Base-by-base conservation (phyloP, 129 eudicot species). In the Glebionis coronaria region DNA sequence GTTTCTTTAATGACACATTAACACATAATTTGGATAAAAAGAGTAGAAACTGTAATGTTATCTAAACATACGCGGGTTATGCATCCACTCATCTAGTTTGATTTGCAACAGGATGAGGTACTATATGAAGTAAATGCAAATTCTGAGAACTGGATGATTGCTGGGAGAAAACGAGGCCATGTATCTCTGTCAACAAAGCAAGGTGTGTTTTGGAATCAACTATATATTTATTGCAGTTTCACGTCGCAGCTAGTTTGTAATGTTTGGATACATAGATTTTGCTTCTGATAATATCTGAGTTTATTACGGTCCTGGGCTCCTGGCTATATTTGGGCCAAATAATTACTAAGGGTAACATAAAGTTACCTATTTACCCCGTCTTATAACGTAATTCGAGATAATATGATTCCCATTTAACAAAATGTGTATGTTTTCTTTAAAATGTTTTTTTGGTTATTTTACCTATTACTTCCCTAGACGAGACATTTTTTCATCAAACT, bases 81-180 rank as follows among this genome's bases (percentile, higher is more conserved):
- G 2, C 42, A 35, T 35, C 10, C 2, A 2, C 42, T 35, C 42
- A 35, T 35, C 42, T 35, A 35, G 42, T 35, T 58, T 50, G 21
- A 67, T 35, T 51, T 74, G 66, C 63, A 60, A 49, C 73, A 86
- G 91, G 90, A 86, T 55, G 92, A 93, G 70, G 86, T 94, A 35
- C 68, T 87, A 49, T 94, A 94, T 71, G 99, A 94, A 83, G 87
- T 94, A 38, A 81, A 78, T 74, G 97, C 93, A 38, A 93, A 82
- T 81, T 61, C 93, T 27, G 99, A 94, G 70, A 85, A 94, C 73
- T 94, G 99, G 99, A 94, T 94, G 99, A 90, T 94, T 75, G 99
- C 99, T 62, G 97, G 99, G 44, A 86, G 99, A 84, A 93, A 94
- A 78, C 81, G 93, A 35, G 97, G 95, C 44, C 86, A 94, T 58